Base-by-base conservation (phyloP, 768 basidiomycete species). In the Filobasidium floriforme region DNA sequence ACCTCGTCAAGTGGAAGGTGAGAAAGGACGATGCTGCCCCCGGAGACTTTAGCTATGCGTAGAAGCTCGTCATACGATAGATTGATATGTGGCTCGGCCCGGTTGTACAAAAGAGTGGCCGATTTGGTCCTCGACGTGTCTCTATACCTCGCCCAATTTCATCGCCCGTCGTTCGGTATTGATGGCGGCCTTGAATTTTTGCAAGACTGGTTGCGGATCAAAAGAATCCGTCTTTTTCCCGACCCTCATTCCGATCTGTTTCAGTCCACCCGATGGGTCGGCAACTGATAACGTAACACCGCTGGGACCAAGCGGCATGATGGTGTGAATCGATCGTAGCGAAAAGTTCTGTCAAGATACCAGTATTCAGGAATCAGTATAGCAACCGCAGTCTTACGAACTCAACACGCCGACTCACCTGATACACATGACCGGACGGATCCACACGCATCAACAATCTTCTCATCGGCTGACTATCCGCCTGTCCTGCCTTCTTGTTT, bases 1-100 rank as follows among this genome's bases (percentile, higher is more conserved):
- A 98, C 72, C 84, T 94, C 22, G 87, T 97, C 24, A 83, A 87
- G 67, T 92, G 88, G 87, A 85, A 87, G 77, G 80, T 93, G 59
- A 76, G 87, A 69, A 86, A 90, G 69, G 85, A 79, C 61, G 24
- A 43, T n/a, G 57, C 64, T 12, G 28, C 59, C 19, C 43, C 15
- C 19, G 52, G 32, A 41, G 62, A 63, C 9, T 22, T 29, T n/a
- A 40, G 51, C 54, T 54, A 41, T 57, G 54, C 49, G 22, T 29
- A 9, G 19, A 15, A 19, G 26, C 7, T 32, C 49, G 60, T 12
- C 41, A 26, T 62, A 28, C 29, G 29, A 28, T 37, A 37, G 32
- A 37, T 37, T n/a, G n/a, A 37, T 37, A 37, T 37, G 9, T 37
- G 32, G 32, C 32, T 37, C 32, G 32, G 46, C 22, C 46, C 46